Evolutionary conservation across 495 filamentous ascomycete species (phyloP).

Genomic region (Xylaria telfairii): DNA sequence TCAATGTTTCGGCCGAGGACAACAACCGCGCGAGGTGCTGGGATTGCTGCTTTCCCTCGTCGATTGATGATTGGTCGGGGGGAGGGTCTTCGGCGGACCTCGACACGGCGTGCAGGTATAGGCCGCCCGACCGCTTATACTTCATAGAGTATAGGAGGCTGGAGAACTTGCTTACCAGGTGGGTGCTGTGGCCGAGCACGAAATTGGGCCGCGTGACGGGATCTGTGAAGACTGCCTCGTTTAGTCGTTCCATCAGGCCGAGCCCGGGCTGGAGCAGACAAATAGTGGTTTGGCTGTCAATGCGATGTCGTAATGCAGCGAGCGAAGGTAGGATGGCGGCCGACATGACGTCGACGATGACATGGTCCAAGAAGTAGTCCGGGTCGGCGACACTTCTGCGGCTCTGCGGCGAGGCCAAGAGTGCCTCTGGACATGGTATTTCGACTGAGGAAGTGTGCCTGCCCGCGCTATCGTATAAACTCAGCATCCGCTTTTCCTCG

Average conservation of each 20-base stretch:
- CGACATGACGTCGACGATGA: constrained; percentile 73
- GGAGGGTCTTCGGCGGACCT: constrained; percentile 14
- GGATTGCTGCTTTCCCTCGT: constrained; percentile 33
- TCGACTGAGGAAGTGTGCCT: not conserved
- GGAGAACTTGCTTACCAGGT: constrained; percentile 53
- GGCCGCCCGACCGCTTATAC: constrained; percentile 6
- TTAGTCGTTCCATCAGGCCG: constrained; percentile 77
- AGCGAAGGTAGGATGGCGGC: constrained; percentile 63
- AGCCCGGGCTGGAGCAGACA: constrained; percentile 84
- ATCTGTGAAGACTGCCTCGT: constrained; percentile 70
- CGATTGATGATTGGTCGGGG: constrained; percentile 26
- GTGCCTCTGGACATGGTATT: constrained; percentile 11
- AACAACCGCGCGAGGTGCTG: constrained; percentile 41
- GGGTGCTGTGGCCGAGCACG: constrained; percentile 73
- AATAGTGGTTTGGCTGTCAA: constrained; percentile 77
- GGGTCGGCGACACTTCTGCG: not conserved
- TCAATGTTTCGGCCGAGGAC: constrained; percentile 36
- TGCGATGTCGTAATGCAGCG: constrained; percentile 61
- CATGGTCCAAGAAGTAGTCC: constrained; percentile 64
- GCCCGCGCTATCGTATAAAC: not conserved
- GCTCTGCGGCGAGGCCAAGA: not conserved
- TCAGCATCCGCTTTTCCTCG: constrained; percentile 31
- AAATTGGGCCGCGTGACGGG: constrained; percentile 70
- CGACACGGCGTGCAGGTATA: constrained; percentile 28
- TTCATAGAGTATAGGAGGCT: not conserved